A percentile compares a stretch with the other conserved stretches of the same genome.
Conservation (phyloP, 2,329 filamentous ascomycete genomes). For the Blumeria hordei region DNA sequence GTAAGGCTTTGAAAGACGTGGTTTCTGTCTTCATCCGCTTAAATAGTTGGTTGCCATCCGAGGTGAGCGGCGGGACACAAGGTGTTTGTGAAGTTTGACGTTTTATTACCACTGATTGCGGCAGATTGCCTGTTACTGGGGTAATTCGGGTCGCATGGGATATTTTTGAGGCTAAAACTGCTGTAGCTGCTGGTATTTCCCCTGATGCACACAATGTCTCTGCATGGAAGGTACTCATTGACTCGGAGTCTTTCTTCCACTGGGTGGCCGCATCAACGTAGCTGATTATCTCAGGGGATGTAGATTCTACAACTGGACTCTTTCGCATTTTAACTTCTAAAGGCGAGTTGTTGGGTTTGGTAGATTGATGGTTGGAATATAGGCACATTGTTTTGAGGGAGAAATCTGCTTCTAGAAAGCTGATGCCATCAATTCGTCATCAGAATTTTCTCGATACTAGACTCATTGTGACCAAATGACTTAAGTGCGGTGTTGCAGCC, state of each 20-base stretch:
- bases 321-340: too few species aligned
- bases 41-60: conserved; percentile 6
- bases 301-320: not conserved
- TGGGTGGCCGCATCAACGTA: conserved; percentile 14
- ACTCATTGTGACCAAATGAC: too few species aligned
- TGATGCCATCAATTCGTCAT: too few species aligned
- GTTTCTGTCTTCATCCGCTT: conserved; percentile 30
- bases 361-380: too few species aligned
- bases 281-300: conserved; percentile 5
- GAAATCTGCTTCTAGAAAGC: too few species aligned
- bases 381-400: too few species aligned
- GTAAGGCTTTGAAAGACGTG: conserved; percentile 32
- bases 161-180: not conserved
- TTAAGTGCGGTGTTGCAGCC: too few species aligned
- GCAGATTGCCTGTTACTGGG: not conserved
- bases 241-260: conserved; percentile 9
- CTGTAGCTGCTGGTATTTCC: not conserved
- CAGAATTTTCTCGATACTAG: too few species aligned
- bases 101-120: not conserved
- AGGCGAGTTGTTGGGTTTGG: too few species aligned
- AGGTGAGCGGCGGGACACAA: not conserved
- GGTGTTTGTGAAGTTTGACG: not conserved
- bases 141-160: not conserved
- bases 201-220: not conserved
- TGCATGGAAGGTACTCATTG: not conserved